These are phyloP conservation scores for Fusarium beomiforme DNA, from an alignment of 2,329 filamentous ascomycete species.

Conservation along the genomic window DNA sequence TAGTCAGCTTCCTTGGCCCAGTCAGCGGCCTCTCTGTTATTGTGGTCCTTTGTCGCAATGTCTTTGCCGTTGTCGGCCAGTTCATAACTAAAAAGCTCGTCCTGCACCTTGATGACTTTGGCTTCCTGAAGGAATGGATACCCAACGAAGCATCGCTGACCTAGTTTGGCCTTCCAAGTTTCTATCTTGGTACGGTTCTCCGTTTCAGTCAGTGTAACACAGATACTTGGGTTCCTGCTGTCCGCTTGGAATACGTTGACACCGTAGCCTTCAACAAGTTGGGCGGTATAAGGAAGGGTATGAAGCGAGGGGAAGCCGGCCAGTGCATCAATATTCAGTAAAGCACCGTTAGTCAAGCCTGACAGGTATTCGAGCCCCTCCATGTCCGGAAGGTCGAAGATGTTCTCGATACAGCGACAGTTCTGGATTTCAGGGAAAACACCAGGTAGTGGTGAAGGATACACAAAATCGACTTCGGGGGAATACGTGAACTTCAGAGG, in stretches of 20 bases:
- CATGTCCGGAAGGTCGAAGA: conserved; percentile 92
- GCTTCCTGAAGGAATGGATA: conserved; percentile 97
- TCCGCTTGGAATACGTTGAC: conserved; percentile 96
- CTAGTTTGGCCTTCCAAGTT: conserved; percentile 80
- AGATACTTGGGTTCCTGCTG: conserved; percentile 95
- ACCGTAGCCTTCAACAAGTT: conserved; percentile 77
- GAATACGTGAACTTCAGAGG: conserved; percentile 93
- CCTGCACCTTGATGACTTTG: conserved; percentile 86
- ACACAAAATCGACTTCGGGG: conserved; percentile 78
- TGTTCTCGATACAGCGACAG: conserved; percentile 94
- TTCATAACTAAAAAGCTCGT: conserved; percentile 91
- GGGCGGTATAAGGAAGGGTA: conserved; percentile 83
- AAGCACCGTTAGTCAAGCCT: conserved; percentile 84
- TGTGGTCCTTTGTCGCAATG: conserved; percentile 75
- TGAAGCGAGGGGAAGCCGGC: conserved; percentile 94
- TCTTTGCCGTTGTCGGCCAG: conserved; percentile 73
- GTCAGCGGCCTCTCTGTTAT: conserved; percentile 78
- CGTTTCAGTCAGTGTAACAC: conserved; percentile 82
- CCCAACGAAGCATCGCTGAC: conserved; percentile 87
- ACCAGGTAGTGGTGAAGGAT: conserved; percentile 87
- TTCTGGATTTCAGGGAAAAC: conserved; percentile 88
- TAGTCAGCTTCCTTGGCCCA: conserved; percentile 86
- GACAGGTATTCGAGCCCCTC: conserved; percentile 88
- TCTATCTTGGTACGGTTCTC: conserved; percentile 76
- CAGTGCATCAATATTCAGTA: conserved; percentile 83